Conservation (phyloP, 2,329 filamentous ascomycete genomes). For the Microdochium trichocladiopsis region DNA sequence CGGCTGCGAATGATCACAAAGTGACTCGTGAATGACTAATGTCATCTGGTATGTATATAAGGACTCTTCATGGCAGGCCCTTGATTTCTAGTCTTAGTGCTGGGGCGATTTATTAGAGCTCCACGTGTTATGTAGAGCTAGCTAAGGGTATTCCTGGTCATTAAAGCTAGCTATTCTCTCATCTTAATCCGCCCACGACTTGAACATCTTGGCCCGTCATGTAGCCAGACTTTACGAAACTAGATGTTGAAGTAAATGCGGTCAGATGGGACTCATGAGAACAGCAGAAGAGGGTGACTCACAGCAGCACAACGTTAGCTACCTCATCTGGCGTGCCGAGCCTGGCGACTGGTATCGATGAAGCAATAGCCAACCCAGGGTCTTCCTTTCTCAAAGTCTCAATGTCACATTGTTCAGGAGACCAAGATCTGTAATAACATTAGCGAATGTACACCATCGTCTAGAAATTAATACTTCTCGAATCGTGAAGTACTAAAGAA, state of each 20-base stretch:
- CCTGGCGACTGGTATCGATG: conserved; percentile 23
- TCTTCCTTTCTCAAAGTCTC: conserved; percentile 20
- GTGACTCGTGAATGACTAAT: no score
- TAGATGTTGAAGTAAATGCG: conserved; percentile 3
- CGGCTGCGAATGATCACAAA: no score
- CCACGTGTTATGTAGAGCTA: no score
- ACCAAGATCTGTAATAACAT: conserved; percentile 16
- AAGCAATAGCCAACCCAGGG: conserved; percentile 24
- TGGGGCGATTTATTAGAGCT: no score
- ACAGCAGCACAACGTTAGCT: conserved; percentile 24
- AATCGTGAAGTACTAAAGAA: no score
- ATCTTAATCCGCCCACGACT: conserved; percentile 6
- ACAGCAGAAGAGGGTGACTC: conserved; percentile 6
- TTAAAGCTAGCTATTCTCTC: no score
- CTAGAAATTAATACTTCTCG: not conserved
- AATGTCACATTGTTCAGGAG: conserved; percentile 16
- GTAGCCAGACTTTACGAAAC: conserved; percentile 20
- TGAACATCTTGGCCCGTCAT: conserved; percentile 15
- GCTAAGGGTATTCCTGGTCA: no score
- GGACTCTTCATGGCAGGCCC: no score
- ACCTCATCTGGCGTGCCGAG: conserved; percentile 26
- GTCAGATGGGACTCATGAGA: not conserved
- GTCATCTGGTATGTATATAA: no score
- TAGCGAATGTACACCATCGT: not conserved
- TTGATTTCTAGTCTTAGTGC: no score